A percentile compares a stretch with the other conserved stretches of the same genome.
phyloP scores from a whole-genome alignment of 441 rosid species.

The Bruguiera hainesii region DNA sequence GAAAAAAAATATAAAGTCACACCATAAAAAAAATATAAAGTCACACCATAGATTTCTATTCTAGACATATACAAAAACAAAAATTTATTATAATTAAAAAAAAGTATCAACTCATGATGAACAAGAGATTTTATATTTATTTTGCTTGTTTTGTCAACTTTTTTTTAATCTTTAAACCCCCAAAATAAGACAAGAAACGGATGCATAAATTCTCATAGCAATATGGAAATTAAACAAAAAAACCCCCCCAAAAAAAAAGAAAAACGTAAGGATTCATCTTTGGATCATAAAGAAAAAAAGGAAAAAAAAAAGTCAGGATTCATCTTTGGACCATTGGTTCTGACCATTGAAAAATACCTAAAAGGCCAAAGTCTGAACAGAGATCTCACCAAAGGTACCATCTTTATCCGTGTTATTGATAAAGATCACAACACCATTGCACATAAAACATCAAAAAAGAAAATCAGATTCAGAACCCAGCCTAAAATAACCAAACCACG shows the following conservation, averaged over 20 bases:
- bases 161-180: not conserved
- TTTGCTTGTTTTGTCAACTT: no score
- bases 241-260: not conserved
- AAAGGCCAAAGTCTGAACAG: not conserved
- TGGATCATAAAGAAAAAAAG: not conserved
- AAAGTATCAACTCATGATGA: no score
- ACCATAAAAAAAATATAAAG: not conserved
- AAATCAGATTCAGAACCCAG: not conserved
- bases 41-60: not conserved
- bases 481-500: conserved; percentile 25
- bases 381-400: conserved; percentile 14
- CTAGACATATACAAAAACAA: no score
- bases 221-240: not conserved
- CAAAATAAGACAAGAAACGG: not conserved
- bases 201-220: not conserved
- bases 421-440: conserved; percentile 16
- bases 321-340: conserved; percentile 14
- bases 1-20: not conserved
- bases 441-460: not conserved
- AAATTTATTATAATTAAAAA: no score
- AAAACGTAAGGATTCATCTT: conserved; percentile 1
- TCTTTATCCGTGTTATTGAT: not conserved
- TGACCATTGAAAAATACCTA: conserved; percentile 2
- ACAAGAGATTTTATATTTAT: no score
- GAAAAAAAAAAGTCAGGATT: not conserved